Conservation (phyloP, 2,329 filamentous ascomycete genomes). For the Pseudophaeomoniella oleicola region DNA sequence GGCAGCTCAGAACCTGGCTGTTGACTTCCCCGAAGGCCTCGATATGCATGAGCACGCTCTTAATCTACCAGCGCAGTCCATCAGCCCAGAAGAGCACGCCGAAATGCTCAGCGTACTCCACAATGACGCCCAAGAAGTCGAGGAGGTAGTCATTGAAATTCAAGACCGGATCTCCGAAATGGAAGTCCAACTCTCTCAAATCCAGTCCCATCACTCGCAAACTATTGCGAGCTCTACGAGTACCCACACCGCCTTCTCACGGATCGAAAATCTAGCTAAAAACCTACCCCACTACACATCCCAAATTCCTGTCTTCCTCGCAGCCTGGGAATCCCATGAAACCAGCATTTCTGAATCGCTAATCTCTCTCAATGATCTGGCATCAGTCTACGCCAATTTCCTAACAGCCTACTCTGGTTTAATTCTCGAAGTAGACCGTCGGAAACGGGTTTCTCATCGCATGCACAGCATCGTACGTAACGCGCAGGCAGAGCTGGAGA, state of each 20-base stretch:
- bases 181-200: conserved; percentile 51
- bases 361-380: conserved; percentile 60
- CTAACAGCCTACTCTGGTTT: conserved; percentile 70
- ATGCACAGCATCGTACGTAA: conserved; percentile 63
- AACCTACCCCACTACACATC: conserved; percentile 42
- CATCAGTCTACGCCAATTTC: conserved; percentile 78
- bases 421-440: conserved; percentile 67
- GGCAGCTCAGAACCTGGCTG: conserved; percentile 49
- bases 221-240: conserved; percentile 41
- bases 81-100: conserved; percentile 58
- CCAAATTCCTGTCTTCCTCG: conserved; percentile 30
- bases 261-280: conserved; percentile 53
- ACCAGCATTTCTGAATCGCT: conserved; percentile 54
- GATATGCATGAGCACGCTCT: conserved; percentile 19
- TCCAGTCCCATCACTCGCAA: conserved; percentile 48
- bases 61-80: conserved; percentile 46
- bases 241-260: conserved; percentile 45
- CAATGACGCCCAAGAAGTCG: conserved; percentile 41
- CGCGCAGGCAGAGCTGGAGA: conserved; percentile 61
- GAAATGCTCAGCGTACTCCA: conserved; percentile 71
- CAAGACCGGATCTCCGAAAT: conserved; percentile 62
- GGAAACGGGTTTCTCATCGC: conserved; percentile 57
- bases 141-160: conserved; percentile 52
- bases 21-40: conserved; percentile 43
- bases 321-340: conserved; percentile 60